Evolutionary conservation across 192 early-diverging fungal species (phyloP).

Genomic region (Coemansia sp.): DNA sequence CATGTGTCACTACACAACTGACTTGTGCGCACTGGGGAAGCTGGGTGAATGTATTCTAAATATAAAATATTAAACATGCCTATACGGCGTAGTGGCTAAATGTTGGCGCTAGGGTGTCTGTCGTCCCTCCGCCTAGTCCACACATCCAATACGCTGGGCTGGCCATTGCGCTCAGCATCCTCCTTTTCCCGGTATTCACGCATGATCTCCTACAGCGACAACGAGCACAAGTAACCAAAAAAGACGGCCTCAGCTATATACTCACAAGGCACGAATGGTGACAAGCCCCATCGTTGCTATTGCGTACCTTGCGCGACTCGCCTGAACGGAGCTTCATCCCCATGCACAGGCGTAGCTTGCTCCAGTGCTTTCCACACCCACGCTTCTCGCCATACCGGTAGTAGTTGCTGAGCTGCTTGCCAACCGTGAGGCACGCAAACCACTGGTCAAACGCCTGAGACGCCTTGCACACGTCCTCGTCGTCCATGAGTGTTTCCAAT

Average conservation of each 20-base stretch:
- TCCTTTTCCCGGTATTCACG: slow-evolving; percentile 20
- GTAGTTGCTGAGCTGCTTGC: slow-evolving; percentile 48
- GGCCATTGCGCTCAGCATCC: slow-evolving; percentile 10
- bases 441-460: slow-evolving; percentile 47
- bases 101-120: too few relatives aligned
- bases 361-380: slow-evolving; percentile 41
- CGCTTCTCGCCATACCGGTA: slow-evolving; percentile 46
- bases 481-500: neutral
- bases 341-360: slow-evolving; percentile 41
- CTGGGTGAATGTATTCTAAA: too few relatives aligned
- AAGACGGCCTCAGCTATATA: neutral
- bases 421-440: slow-evolving; percentile 43
- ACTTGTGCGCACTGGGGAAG: too few relatives aligned
- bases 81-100: too few relatives aligned
- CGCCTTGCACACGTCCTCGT: slow-evolving; percentile 34
- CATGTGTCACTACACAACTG: too few relatives aligned
- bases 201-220: slow-evolving; percentile 17
- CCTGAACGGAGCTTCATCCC: slow-evolving; percentile 32
- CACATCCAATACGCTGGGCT: slow-evolving; percentile 46
- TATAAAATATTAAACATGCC: too few relatives aligned
- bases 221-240: neutral
- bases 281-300: neutral
- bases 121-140: slow-evolving; percentile 29
- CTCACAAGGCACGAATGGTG: neutral
- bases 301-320: slow-evolving; percentile 16